Base-by-base conservation (phyloP, 257 asterid species). In the Gentiana straminea region DNA sequence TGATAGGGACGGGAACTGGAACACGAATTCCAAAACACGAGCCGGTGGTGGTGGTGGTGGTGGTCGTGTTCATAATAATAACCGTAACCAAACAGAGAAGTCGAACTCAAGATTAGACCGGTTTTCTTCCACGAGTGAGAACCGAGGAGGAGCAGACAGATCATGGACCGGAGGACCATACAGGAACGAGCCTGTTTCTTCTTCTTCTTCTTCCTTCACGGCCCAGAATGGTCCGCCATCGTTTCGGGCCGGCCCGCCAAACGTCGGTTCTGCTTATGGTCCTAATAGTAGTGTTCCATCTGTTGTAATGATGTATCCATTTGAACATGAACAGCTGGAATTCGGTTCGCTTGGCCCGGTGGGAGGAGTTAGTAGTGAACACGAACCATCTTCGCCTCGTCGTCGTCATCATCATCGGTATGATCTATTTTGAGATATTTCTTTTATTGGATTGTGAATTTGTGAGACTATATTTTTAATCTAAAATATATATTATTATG, bases 1-100 rank as follows among this genome's bases (percentile, higher is more conserved):
- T 51, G 89, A 84, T 65, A 80, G 90, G 76, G 96, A 86, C 32
- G 89, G 84, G 39, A 79, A 68, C 73, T 90, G 96, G 95, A 81
- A 77, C 70, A 59, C 59, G 59, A 83, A 70, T 64, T 53, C 88
- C 48, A 91, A 80, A 63, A 70, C 93, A 50, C 84, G 93, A 68
- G 82, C 77, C 66, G 74, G 83, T 35, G 67, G 61, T 13, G 86
- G 92, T 56, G 86, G 92, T 56, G 72, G 61, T 67, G 8, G 9
- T 41, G 46, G 46, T 41, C 46, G 46, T 7, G 5, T 4, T 4
- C 46, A 41, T 41, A 24, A 24, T 24, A 76, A 85, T 67, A 74
- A 65, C 67, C 91, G 96, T 64, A 66, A 56, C 75, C 92, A 83
- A 75, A 68, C 70, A 64, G 94, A 90, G 53, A 84, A 80, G 68